These are phyloP conservation scores for Eucalyptus pauciflora DNA, from an alignment of 345 rosid genomes.

Conservation along the genomic window DNA sequence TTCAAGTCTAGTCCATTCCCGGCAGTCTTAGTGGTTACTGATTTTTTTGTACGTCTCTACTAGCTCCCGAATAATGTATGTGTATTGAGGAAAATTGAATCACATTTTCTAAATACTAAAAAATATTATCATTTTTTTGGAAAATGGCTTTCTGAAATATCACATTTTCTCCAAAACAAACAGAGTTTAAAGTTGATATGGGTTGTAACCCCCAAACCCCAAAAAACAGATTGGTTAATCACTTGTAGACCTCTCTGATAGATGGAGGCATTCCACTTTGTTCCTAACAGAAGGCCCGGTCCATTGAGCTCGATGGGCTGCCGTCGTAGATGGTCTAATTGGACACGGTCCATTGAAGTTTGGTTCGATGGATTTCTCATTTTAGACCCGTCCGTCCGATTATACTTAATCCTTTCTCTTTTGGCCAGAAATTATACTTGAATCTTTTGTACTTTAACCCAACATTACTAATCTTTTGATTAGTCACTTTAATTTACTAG, in stretches of 20 bases:
- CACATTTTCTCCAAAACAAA: no score
- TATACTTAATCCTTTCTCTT: not conserved
- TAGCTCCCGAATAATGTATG: no score
- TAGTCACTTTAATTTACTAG: not conserved
- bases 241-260: not conserved
- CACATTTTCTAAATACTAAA: no score
- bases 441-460: not conserved
- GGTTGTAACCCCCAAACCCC: not conserved
- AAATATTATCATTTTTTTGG: no score
- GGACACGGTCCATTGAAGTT: not conserved
- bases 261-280: not conserved
- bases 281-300: not conserved
- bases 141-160: not conserved
- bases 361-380: not conserved
- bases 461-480: not conserved
- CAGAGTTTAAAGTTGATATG: not conserved
- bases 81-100: no score
- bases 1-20: rapidly evolving
- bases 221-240: not conserved
- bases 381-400: not conserved
- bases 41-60: no score
- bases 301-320: not conserved
- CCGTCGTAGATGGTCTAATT: not conserved
- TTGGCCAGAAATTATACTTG: not conserved
- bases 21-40: rapidly evolving